These are phyloP conservation scores for Kernera saxatilis DNA, from an alignment of 345 rosid genomes.

Conservation along the genomic window DNA sequence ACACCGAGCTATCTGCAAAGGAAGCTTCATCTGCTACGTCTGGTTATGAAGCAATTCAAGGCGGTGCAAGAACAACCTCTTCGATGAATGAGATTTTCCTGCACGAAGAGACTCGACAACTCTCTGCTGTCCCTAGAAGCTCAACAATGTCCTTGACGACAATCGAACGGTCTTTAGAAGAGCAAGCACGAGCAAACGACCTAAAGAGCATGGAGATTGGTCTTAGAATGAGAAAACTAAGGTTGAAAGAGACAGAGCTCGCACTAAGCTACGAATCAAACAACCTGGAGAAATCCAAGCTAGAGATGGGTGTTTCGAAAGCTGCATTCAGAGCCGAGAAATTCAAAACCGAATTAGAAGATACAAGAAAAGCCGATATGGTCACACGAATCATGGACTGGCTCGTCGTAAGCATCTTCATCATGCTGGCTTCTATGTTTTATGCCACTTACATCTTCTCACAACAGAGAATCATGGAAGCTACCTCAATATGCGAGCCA, in stretches of 20 bases:
- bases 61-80: conserved; percentile 13
- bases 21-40: conserved; percentile 24
- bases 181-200: conserved; percentile 73
- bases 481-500: conserved; percentile 53
- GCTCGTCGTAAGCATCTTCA: conserved; percentile 57
- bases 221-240: conserved; percentile 45
- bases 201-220: conserved; percentile 56
- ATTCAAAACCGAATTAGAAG: conserved; percentile 58
- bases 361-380: conserved; percentile 45
- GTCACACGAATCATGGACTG: conserved; percentile 52
- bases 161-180: conserved; percentile 47
- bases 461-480: conserved; percentile 57
- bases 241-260: conserved; percentile 47
- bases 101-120: conserved; percentile 33
- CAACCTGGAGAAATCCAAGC: conserved; percentile 52
- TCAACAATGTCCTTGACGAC: conserved; percentile 28
- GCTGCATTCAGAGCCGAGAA: conserved; percentile 62
- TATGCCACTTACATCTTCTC: conserved; percentile 59
- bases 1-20: conserved; percentile 23
- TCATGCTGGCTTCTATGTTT: conserved; percentile 43
- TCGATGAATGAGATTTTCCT: conserved; percentile 37
- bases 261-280: conserved; percentile 52
- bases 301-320: conserved; percentile 59
- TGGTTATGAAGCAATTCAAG: conserved; percentile 36
- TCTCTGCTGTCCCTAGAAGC: conserved; percentile 33